Evolutionary conservation across 2,329 filamentous ascomycete species (phyloP), one percentile per base, ranked within the genome.

Genomic region (Chalaropsis ovoidea): DNA sequence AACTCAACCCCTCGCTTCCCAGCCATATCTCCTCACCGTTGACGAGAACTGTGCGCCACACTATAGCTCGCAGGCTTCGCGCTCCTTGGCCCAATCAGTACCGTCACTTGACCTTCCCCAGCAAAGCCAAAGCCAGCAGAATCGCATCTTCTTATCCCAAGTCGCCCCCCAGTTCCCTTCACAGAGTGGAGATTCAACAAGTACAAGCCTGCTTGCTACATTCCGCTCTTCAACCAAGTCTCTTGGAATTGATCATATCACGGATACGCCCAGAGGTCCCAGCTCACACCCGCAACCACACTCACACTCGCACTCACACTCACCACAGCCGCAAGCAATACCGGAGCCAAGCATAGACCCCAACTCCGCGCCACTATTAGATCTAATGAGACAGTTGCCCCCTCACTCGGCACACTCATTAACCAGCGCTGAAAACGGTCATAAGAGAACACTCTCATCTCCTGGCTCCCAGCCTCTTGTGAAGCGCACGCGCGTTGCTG

Each of bases 361-460:
- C 24, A 13, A 43, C n/a, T 22, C 43, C 39, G 35, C n/a, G 19
- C n/a, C 58, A 5, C 19, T 15, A 15, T 19, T 56, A 24, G n/a
- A 22, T 62, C 58, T 62, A 39, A 65, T 65, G 64, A 62, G 43
- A 47, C 64, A 61, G 39, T 24, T 43, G 58, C 58, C 64, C 22
- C 45, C 47, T 54, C 61, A 22, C 24, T 35, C 54, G 45, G 47
- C 61, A 54, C 65, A 61, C 27, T 58, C 61, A 24, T 41, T 47
- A 24, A 27, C n/a, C 41, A 64, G 54, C 43, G 39, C 65, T 31
- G 65, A 67, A 54, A 41, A 56, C 24, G 41, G 60, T 27, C 66
- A 67, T 49, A 67, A 67, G 31, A 65, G 66, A 54, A 61, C 61
- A 31, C 42, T 67, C 17, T 67, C 63, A 19, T 67, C 66, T 10